These are phyloP conservation scores for Leucocoprinus leucothites DNA, from an alignment of 768 basidiomycete species.

Conservation along the genomic window DNA sequence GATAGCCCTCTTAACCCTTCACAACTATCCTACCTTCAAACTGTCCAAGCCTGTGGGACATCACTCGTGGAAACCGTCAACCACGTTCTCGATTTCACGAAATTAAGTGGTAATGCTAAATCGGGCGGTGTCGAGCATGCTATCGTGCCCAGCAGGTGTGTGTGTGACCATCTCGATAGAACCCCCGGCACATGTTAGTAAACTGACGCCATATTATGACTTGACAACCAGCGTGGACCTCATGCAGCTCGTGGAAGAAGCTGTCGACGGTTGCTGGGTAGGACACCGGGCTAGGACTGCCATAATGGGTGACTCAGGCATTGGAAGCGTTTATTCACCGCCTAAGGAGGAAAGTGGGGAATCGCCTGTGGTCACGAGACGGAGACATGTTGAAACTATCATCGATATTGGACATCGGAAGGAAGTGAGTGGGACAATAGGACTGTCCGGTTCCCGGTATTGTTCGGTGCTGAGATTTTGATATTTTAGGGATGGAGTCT, in stretches of 20 bases:
- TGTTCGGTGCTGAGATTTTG: background rate
- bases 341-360: constrained; percentile 52
- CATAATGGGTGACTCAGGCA: constrained; percentile 66
- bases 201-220: background rate
- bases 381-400: constrained; percentile 74
- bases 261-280: constrained; percentile 93
- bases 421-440: constrained; percentile 46
- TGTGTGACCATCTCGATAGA: constrained; percentile 21
- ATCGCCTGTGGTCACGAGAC: constrained; percentile 38
- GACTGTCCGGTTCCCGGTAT: background rate
- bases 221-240: constrained; percentile 55
- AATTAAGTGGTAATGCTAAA: constrained; percentile 83
- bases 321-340: constrained; percentile 91
- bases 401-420: constrained; percentile 78
- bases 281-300: constrained; percentile 82
- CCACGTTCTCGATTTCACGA: constrained; percentile 95
- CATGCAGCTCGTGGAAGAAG: constrained; percentile 82
- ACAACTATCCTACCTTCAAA: constrained; percentile 85
- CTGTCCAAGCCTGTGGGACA: constrained; percentile 93
- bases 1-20: constrained; percentile 81
- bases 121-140: constrained; percentile 75
- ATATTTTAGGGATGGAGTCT: constrained; percentile 72
- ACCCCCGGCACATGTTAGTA: constrained; percentile 6
- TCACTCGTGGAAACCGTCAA: constrained; percentile 95
- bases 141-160: constrained; percentile 65